Evolutionary conservation across 345 rosid species (phyloP).

Genomic region (Angophora floribunda): DNA sequence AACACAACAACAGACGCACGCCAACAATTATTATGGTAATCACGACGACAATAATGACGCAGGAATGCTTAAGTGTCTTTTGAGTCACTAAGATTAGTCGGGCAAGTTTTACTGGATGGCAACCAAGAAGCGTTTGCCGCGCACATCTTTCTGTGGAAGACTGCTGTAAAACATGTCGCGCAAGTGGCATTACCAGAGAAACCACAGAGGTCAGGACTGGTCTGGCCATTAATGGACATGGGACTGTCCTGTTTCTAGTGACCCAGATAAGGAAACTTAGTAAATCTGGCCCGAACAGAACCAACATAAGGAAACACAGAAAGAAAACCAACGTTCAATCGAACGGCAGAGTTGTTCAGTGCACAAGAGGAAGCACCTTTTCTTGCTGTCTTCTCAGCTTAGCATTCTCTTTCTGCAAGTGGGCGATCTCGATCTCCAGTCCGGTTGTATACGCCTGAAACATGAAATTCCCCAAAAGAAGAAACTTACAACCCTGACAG

Average conservation of each 20-base stretch:
- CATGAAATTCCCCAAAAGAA: not conserved
- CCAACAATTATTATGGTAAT: not conserved
- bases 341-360: not conserved
- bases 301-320: not conserved
- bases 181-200: not conserved
- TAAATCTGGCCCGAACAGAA: not conserved
- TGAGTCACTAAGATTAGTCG: not conserved
- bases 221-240: not conserved
- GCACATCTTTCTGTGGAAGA: not conserved
- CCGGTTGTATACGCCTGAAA: slow-evolving; percentile 44
- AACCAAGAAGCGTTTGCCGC: not conserved
- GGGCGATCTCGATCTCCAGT: slow-evolving; percentile 29
- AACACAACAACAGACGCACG: not conserved
- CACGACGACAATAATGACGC: not conserved
- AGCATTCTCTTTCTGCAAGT: slow-evolving; percentile 37
- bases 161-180: not conserved
- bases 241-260: not conserved
- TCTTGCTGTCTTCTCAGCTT: slow-evolving; percentile 28
- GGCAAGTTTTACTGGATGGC: not conserved
- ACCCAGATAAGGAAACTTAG: not conserved
- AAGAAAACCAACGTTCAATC: not conserved
- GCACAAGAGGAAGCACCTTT: slow-evolving; percentile 9
- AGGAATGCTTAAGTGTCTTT: not conserved
- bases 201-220: not conserved
- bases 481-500: not conserved